Evolutionary conservation across 1,139 yeast genomes (phyloP), one percentile per base, ranked within the genome.

Genomic region (Hanseniaspora sp.): DNA sequence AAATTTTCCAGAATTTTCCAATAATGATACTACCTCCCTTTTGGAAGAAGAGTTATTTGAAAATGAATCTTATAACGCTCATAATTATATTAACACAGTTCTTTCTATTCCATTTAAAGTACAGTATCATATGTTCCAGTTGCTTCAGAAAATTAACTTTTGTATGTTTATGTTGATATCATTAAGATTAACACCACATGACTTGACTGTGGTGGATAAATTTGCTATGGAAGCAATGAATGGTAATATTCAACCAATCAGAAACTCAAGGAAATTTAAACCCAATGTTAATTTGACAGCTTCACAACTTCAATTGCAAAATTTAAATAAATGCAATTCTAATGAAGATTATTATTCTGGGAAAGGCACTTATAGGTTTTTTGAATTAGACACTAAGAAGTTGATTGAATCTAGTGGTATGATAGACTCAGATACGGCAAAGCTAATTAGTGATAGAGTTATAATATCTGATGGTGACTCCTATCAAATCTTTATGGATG

Each of bases 191-290:
- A 49, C 49, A 3, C 56, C 54, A 9, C 53, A 49, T 31, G 53
- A 45, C 33, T 35, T 54, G 40, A 37, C 41, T 11, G 45, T 54
- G 15, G 37, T 45, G 11, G 52, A 54, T 18, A 38, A 41, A 11
- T 54, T 49, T 54, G 33, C 47, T 13, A 40, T 54, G 38, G 56
- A 54, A 23, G 47, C 48, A 5, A 38, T 54, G 41, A 52, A 51
- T 41, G 56, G 56, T 30, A 54, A 40, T 28, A 44, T 40, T 18
- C 52, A 54, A 31, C 49, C 52, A 9, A 46, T 46, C 18, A 28
- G 49, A 38, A 52, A 37, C 17, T 44, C 39, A 13, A 49, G 40
- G 15, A 54, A 48, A 28, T 15, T 48, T 18, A 54, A 48, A n/a
- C 45, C 39, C 11, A 33, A 35, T 33, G 4, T 28, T 17, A 46